Evolutionary conservation across 2,329 filamentous ascomycete species (phyloP).

Genomic region (Sporothrix globosa): DNA sequence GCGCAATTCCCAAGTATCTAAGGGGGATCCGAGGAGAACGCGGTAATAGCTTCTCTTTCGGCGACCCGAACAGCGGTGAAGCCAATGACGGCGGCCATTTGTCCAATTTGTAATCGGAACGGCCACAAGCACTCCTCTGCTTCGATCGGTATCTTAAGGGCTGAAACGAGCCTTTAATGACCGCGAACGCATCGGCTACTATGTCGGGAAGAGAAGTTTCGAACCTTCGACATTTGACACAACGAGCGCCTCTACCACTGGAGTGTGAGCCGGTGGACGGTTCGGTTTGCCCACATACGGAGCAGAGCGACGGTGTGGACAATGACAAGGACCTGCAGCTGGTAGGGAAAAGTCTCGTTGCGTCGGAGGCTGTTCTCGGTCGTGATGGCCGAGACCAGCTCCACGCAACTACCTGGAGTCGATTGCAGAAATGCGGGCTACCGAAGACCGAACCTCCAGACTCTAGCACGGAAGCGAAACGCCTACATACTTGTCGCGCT

Average conservation of each 20-base stretch:
- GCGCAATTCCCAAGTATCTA: background rate
- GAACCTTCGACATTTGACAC: background rate
- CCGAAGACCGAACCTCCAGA: background rate
- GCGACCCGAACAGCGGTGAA: background rate
- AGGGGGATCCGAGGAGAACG: background rate
- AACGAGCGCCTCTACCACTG: background rate
- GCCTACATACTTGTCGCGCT: background rate
- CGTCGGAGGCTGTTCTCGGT: background rate
- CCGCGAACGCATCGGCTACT: background rate
- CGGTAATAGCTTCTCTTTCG: constrained; percentile 22
- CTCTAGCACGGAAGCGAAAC: background rate
- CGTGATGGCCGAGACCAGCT: background rate
- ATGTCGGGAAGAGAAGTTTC: background rate
- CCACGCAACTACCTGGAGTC: background rate
- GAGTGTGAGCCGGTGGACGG: background rate
- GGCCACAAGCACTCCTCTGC: background rate
- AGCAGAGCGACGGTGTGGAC: background rate
- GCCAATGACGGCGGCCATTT: background rate
- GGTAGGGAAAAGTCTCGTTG: background rate
- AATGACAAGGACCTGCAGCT: constrained; percentile 10
- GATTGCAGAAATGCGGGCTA: background rate
- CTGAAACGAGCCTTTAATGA: constrained; percentile 13
- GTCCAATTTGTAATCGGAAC: background rate
- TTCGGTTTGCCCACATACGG: background rate
- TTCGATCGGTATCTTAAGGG: background rate